Evolutionary conservation across 2,329 filamentous ascomycete genomes (phyloP).

Genomic region (Onygenales sp.): DNA sequence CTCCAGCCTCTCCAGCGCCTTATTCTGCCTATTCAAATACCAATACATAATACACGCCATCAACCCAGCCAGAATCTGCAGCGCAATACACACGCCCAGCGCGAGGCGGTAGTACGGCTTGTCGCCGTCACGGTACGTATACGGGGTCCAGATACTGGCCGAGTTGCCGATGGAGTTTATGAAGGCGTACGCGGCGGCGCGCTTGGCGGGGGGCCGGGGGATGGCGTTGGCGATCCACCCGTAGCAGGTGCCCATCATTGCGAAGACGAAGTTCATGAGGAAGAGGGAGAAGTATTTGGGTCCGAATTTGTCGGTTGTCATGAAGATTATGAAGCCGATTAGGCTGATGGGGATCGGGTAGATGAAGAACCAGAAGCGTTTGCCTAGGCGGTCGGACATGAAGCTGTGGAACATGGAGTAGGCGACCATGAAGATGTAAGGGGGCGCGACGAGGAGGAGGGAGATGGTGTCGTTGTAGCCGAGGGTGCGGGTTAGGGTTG

Average conservation of each 20-base stretch:
- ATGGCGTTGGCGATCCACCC: conserved; percentile 44
- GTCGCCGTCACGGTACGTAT: conserved; percentile 35
- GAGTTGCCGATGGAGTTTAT: conserved; percentile 48
- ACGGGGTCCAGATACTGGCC: conserved; percentile 44
- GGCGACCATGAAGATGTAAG: conserved; percentile 45
- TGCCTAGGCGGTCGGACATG: conserved; percentile 34
- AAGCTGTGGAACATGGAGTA: conserved; percentile 37
- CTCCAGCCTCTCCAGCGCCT: conserved; percentile 41
- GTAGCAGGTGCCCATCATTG: conserved; percentile 42
- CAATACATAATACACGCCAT: conserved; percentile 29
- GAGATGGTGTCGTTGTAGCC: conserved; percentile 38
- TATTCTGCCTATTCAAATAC: conserved; percentile 39
- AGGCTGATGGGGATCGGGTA: conserved; percentile 45
- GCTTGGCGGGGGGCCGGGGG: conserved; percentile 45
- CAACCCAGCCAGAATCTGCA: conserved; percentile 27
- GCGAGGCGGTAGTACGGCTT: conserved; percentile 32
- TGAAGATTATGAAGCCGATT: conserved; percentile 45
- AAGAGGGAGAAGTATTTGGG: conserved; percentile 48
- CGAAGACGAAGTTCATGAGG: conserved; percentile 48
- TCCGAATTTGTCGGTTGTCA: conserved; percentile 41
- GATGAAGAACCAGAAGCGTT: conserved; percentile 45
- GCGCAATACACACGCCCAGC: conserved; percentile 33
- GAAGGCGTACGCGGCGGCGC: conserved; percentile 45
- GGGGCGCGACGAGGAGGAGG: conserved; percentile 43
- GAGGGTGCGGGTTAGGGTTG: conserved; percentile 39